Percentiles rank a stretch among this genome's conserved stretches.
Evolutionary conservation across 495 filamentous ascomycete species (phyloP).

Genomic region (Lepidopterella palustris): DNA sequence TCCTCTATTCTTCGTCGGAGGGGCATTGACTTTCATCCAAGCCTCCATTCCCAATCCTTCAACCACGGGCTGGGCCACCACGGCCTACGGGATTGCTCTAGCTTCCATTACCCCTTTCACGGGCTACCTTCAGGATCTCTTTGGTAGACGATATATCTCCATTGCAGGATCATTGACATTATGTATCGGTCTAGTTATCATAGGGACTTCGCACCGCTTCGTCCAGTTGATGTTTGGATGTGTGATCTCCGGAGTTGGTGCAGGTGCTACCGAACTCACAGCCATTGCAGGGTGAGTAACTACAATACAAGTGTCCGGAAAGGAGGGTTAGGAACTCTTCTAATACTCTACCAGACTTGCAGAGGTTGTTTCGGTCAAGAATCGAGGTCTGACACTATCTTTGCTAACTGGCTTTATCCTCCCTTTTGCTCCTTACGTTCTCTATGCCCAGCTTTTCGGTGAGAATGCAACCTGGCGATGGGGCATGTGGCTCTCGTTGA

Average conservation of each 20-base stretch:
- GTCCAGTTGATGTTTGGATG: not conserved
- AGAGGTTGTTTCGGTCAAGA: not conserved
- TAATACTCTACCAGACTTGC: not conserved
- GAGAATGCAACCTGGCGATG: not conserved
- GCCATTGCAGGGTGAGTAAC: not conserved
- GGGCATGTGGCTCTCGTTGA: not conserved
- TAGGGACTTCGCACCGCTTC: not conserved
- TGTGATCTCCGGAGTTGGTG: not conserved
- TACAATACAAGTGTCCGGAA: not conserved
- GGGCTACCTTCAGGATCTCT: not conserved
- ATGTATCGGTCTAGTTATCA: not conserved
- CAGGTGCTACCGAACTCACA: not conserved
- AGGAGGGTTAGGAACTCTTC: no score
- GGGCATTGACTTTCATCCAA: not conserved
- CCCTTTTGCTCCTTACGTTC: not conserved
- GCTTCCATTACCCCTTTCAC: not conserved
- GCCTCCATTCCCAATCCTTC: not conserved
- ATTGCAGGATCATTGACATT: not conserved
- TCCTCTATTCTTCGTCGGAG: not conserved
- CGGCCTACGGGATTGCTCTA: not conserved
- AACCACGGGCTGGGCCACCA: not conserved
- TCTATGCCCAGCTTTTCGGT: not conserved
- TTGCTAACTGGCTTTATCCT: not conserved
- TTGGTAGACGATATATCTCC: not conserved
- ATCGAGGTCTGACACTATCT: not conserved